Base-by-base conservation (phyloP, 495 filamentous ascomycete genomes). In the Extremus antarcticus region DNA sequence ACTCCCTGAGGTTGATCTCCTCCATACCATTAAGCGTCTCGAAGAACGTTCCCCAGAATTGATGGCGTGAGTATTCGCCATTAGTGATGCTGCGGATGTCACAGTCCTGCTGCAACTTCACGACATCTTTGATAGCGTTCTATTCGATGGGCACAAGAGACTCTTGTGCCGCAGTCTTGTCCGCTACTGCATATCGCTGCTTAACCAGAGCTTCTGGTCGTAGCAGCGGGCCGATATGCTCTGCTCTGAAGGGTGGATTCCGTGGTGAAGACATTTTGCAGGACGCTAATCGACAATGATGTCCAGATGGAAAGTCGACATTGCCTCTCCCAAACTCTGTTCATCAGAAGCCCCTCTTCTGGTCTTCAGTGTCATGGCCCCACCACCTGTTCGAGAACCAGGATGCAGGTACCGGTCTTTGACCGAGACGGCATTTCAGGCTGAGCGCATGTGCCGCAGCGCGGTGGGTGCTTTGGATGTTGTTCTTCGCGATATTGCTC, bases 181-280 rank as follows among this genome's bases (percentile, higher is more conserved):
- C 64, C 2, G 65, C 67, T 19, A 69, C 61, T 32, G 61, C 67
- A 49, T 67, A 67, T 8, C 67, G 65, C 35, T 66, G 61, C 51
- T 67, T 57, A n/a, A 69, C 65, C 19, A 69, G 51, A 32, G 63
- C 61, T 2, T 67, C 55, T 39, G 67, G 67, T 38, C 67, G 56
- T n/a, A 69, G 67, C 16, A 69, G 53, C 11, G 59, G 62, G 39
- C 67, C 67, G 25, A 62, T 59, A 43, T 69, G 67, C 57, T 69
- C 67, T 24, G 65, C 65, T 25, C 65, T 50, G 56, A 66, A 66
- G 9, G 65, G 65, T n/a, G 65, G 65, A 49, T 47, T 63, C 47
- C 60, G 56, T 22, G 63, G 63, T 38, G 65, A 47, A 47, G 59
- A 49, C 62, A 64, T 66, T 2, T 25, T 60, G 16, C 25, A 52